phyloP scores from a whole-genome alignment of 805 yeast genomes.

The Naumovozyma baii region DNA sequence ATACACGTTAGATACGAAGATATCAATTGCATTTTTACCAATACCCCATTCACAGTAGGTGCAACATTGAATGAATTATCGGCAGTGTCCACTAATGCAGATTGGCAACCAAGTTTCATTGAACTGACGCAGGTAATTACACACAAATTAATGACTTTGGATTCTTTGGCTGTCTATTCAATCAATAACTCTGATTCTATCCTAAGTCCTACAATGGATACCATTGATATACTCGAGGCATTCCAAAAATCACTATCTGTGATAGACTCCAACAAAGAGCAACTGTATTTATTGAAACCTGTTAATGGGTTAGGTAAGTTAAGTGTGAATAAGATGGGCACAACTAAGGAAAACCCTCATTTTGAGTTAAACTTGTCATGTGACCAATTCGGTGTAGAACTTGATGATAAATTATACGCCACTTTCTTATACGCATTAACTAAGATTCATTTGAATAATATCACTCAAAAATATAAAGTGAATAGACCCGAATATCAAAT shows the following conservation, averaged over 20 bases:
- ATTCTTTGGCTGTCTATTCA: constrained; percentile 74
- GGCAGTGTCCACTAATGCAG: constrained; percentile 78
- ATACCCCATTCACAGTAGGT: constrained; percentile 73
- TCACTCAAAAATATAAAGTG: constrained; percentile 64
- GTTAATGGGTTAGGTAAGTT: constrained; percentile 82
- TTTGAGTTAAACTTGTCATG: constrained; percentile 66
- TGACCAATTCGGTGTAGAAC: constrained; percentile 79
- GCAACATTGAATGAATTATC: constrained; percentile 75
- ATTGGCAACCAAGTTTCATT: constrained; percentile 81
- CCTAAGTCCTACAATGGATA: neutral
- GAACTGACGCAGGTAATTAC: constrained; percentile 58
- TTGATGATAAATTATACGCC: constrained; percentile 77
- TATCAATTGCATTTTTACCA: constrained; percentile 52
- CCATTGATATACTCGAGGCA: constrained; percentile 16
- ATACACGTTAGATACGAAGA: constrained; percentile 93
- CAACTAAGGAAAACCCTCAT: constrained; percentile 61
- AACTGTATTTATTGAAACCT: constrained; percentile 57
- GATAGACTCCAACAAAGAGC: neutral
- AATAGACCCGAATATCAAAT: constrained; percentile 49
- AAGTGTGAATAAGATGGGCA: constrained; percentile 67
- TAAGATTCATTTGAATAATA: constrained; percentile 68
- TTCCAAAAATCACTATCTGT: constrained; percentile 27
- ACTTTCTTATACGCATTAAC: constrained; percentile 76
- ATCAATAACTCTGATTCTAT: constrained; percentile 50
- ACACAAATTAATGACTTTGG: constrained; percentile 65